Conservation (phyloP, 2,329 filamentous ascomycete genomes). For the Phialophora verrucosa region DNA sequence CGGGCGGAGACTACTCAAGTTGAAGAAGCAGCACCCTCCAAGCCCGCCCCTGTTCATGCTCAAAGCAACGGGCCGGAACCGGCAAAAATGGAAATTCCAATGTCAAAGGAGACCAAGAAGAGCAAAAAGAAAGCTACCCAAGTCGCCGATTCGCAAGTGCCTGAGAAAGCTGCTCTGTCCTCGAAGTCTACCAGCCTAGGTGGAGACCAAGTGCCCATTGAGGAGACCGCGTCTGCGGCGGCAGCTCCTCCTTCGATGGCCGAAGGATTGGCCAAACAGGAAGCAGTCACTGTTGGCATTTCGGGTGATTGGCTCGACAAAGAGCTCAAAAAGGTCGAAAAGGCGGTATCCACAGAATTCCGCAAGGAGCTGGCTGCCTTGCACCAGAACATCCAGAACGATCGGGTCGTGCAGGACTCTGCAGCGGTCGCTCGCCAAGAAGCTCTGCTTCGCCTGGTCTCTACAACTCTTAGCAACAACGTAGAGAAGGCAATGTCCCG, state of each 20-base stretch:
- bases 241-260: constrained; percentile 14
- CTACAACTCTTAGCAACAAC: constrained; percentile 71
- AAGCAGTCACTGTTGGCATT: constrained; percentile 44
- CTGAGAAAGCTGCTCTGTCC: constrained; percentile 15
- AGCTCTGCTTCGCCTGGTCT: constrained; percentile 70
- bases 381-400: constrained; percentile 69
- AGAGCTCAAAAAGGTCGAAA: constrained; percentile 63
- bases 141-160: constrained; percentile 10
- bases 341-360: constrained; percentile 53
- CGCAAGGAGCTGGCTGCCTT: constrained; percentile 61
- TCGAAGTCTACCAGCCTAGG: constrained; percentile 3
- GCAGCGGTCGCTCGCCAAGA: constrained; percentile 70
- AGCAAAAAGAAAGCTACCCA: constrained; percentile 37
- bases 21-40: constrained; percentile 41
- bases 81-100: constrained; percentile 22
- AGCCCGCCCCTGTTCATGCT: constrained; percentile 25
- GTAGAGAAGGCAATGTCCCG: constrained; percentile 76
- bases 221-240: constrained; percentile 10
- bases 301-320: constrained; percentile 66
- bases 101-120: constrained; percentile 38
- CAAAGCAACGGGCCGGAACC: constrained; percentile 19
- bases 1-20: constrained; percentile 37
- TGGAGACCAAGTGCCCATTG: constrained; percentile 9
- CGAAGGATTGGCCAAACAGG: constrained; percentile 30
- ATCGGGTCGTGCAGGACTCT: constrained; percentile 69